Percentiles rank a stretch among this genome's conserved stretches.
Evolutionary conservation across 176 grass and related monocot genomes (phyloP).

Genomic region (Triticum timopheevii): DNA sequence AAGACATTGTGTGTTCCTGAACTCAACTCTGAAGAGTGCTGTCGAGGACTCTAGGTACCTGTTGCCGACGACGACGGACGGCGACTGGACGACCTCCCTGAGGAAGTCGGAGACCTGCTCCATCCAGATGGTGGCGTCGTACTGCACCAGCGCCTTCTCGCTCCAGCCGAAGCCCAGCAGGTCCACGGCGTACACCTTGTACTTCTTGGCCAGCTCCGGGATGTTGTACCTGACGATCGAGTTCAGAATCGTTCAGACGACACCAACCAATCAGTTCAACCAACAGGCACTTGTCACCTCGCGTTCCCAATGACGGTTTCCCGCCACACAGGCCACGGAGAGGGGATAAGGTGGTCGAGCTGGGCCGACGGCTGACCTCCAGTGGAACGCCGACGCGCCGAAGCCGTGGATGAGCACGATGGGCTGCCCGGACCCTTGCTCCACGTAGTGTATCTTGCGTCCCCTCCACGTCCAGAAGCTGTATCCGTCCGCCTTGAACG

Average conservation of each 20-base stretch:
- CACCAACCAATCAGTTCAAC: not conserved
- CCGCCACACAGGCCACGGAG: not conserved
- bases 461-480: conserved; percentile 95
- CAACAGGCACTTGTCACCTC: not conserved
- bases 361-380: conserved; percentile 49
- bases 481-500: conserved; percentile 88
- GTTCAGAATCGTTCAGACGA: not conserved
- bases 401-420: conserved; percentile 94
- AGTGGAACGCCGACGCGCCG: conserved; percentile 94
- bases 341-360: not conserved
- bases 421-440: conserved; percentile 67
- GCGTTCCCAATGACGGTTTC: not conserved
- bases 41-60: conserved; percentile 14
- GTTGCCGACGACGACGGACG: conserved; percentile 83
- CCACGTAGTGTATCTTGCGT: conserved; percentile 83
- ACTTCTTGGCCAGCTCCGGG: conserved; percentile 86
- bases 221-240: conserved; percentile 74
- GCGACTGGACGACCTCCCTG: conserved; percentile 81
- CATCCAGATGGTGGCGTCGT: conserved; percentile 88
- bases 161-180: conserved; percentile 97
- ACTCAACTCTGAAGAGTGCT: not conserved
- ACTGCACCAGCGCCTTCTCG: conserved; percentile 93
- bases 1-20: not conserved
- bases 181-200: conserved; percentile 96
- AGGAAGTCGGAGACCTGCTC: conserved; percentile 96